Conservation (phyloP, 371 early-diverging fungal genomes). For the Mucor mucedo region DNA sequence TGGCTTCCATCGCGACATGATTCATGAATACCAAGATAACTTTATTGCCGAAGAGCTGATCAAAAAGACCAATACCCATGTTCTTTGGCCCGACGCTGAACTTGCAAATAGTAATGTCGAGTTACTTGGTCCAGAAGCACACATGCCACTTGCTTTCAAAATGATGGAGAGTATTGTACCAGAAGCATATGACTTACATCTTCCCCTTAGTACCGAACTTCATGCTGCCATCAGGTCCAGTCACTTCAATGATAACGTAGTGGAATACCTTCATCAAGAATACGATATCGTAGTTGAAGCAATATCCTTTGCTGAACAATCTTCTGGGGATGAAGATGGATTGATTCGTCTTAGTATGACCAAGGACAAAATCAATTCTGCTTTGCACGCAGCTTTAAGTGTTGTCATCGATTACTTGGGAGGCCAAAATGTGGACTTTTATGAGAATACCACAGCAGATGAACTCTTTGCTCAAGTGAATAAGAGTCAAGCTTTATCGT, state of each 20-base stretch:
- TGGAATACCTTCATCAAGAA: not conserved
- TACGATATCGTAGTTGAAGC: slow-evolving; percentile 14
- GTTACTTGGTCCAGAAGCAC: slow-evolving; percentile 49
- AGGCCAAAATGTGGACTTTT: slow-evolving; percentile 12
- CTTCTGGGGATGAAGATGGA: not conserved
- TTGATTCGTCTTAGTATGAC: slow-evolving; percentile 19
- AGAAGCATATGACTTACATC: slow-evolving; percentile 42
- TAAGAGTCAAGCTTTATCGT: not conserved
- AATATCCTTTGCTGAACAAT: not conserved
- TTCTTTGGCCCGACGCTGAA: slow-evolving; percentile 61
- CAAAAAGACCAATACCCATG: slow-evolving; percentile 57
- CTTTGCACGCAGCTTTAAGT: slow-evolving; percentile 14
- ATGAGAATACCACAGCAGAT: slow-evolving; percentile 14
- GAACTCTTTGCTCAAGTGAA: slow-evolving; percentile 8
- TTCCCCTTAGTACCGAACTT: slow-evolving; percentile 18
- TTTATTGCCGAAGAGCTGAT: slow-evolving; percentile 50
- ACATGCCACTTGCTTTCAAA: slow-evolving; percentile 39
- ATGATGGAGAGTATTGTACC: slow-evolving; percentile 47
- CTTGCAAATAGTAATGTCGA: slow-evolving; percentile 42
- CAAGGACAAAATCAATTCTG: slow-evolving; percentile 3
- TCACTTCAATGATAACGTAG: slow-evolving; percentile 11
- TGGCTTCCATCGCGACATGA: slow-evolving; percentile 49
- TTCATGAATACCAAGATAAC: slow-evolving; percentile 45
- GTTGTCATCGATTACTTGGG: slow-evolving; percentile 19
- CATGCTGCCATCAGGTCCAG: slow-evolving; percentile 5